Base-by-base conservation (phyloP, 257 asterid species). In the Marsdenia floribunda region DNA sequence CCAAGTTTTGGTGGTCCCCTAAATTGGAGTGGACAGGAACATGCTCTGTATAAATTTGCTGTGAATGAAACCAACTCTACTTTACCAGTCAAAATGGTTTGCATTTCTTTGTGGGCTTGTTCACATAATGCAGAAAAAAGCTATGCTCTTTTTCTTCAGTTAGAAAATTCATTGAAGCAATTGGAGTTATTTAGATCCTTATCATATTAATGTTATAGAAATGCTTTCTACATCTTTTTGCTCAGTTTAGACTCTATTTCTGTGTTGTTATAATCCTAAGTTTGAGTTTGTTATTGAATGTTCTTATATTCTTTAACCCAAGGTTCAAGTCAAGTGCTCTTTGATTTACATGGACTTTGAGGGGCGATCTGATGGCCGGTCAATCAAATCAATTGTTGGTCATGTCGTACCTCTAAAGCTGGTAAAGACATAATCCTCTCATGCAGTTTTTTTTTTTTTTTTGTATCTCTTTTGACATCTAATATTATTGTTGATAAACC, bases 331-430 rank as follows among this genome's bases (percentile, higher is more conserved):
- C 79, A 92, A 90, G 87, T 90, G 96, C 79, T 87, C 96, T 33
- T 87, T 92, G 85, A 78, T 87, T 77, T 94, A 89, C 86, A 87
- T 89, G 93, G 98, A 94, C 81, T 89, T 94, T 80, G 98, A 94
- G 84, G 99, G 99, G 72, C 97, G 97, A 80, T 88, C 99, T 67
- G 99, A 94, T 84, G 99, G 99, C 69, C 88, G 97, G 73, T 92
- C 99, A 68, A 85, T 94, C 58, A 94, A 94, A 87, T 92, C 96
- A 87, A 94, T 92, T 80, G 89, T 94, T 70, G 85, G 93, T 70
- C 98, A 94, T 42, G 99, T 94, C 54, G 88, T 96, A 24, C 99
- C 98, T 66, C 83, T 94, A 78, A 92, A 94, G 96, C 96, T 94
- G 88, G 99, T 94, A 84, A 78, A 85, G 52, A 72, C 76, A 72